phyloP scores from a whole-genome alignment of 768 basidiomycete genomes.

The Kwoniella sp. region DNA sequence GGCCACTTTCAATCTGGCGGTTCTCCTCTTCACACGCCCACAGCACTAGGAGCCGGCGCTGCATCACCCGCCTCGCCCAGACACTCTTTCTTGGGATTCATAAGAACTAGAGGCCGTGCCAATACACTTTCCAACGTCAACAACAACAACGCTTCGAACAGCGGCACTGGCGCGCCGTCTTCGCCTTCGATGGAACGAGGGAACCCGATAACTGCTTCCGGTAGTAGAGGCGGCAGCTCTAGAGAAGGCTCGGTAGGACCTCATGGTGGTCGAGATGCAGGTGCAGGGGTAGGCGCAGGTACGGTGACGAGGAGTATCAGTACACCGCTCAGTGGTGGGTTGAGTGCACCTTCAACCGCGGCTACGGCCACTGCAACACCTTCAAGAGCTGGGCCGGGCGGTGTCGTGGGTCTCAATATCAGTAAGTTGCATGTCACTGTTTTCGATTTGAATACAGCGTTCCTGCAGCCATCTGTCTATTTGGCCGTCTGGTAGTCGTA shows the following conservation, averaged over 20 bases:
- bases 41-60: conserved; percentile 3
- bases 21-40: conserved; percentile 30
- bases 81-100: conserved; percentile 51
- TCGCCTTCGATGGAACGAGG: conserved; percentile 29
- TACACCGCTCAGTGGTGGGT: conserved; percentile 33
- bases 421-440: not conserved
- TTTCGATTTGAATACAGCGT: not conserved
- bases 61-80: conserved; percentile 49
- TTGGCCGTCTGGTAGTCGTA: not conserved
- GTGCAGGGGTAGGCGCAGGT: conserved; percentile 3
- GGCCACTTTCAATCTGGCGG: conserved; percentile 25
- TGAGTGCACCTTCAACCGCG: conserved; percentile 1
- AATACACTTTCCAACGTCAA: conserved; percentile 38
- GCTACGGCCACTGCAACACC: not conserved
- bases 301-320: conserved; percentile 47
- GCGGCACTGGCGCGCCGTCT: not conserved
- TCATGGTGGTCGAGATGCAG: conserved; percentile 9
- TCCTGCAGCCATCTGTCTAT: no score
- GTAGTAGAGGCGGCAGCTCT: not conserved
- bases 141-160: not conserved
- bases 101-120: conserved; percentile 46
- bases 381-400: not conserved
- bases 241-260: conserved; percentile 15
- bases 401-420: not conserved
- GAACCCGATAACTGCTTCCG: conserved; percentile 24